Evolutionary conservation across 164 flowering plant species (phyloP).

Genomic region (Tetrastigma voinierianum): DNA sequence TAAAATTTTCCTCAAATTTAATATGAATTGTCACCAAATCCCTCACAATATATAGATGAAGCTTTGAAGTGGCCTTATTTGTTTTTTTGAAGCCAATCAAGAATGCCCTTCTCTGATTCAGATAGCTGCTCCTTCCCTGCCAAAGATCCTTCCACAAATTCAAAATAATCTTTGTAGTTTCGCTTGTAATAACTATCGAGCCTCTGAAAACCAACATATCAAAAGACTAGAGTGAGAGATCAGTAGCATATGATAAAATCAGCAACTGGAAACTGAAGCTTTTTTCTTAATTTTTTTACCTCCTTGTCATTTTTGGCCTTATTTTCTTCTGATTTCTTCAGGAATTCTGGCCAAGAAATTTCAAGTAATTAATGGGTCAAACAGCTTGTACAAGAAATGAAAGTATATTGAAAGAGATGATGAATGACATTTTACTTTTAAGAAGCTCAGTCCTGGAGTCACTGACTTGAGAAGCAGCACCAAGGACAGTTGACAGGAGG

Average conservation of each 20-base stretch:
- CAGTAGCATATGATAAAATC: too few relatives aligned
- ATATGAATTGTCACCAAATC: too few relatives aligned
- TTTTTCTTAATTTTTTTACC: constrained; percentile 27
- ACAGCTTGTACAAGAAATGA: background rate
- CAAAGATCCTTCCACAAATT: constrained; percentile 65
- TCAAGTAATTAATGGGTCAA: background rate
- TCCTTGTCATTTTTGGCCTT: constrained; percentile 86
- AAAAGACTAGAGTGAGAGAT: background rate
- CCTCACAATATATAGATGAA: background rate
- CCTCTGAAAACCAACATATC: constrained; percentile 44
- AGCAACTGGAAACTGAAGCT: background rate
- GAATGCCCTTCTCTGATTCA: constrained; percentile 85
- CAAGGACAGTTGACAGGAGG: constrained; percentile 30
- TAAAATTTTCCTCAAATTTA: too few relatives aligned
- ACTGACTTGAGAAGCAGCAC: constrained; percentile 22
- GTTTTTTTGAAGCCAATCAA: constrained; percentile 71
- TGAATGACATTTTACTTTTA: constrained; percentile 30
- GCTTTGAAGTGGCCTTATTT: constrained; percentile 20
- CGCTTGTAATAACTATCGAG: constrained; percentile 81
- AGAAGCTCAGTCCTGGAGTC: constrained; percentile 56
- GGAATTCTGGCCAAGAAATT: constrained; percentile 41
- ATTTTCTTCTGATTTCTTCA: constrained; percentile 85
- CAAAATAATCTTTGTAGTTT: constrained; percentile 91
- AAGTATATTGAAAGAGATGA: background rate
- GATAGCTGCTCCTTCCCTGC: constrained; percentile 50